These are phyloP conservation scores for Colletotrichum agaves DNA, from an alignment of 2,329 filamentous ascomycete species.

Conservation along the genomic window DNA sequence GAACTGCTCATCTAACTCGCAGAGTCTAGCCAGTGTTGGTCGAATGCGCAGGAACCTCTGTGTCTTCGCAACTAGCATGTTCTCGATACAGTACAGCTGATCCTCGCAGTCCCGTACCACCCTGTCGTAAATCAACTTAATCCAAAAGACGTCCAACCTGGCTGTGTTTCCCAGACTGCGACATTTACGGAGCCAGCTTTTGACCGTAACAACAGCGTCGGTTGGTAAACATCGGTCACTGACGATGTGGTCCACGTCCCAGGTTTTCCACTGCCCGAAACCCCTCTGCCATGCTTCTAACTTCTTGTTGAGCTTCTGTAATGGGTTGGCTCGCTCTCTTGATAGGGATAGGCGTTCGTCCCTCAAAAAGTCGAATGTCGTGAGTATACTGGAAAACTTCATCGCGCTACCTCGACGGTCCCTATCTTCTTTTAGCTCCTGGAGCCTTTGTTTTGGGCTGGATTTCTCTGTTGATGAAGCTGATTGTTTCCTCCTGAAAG, in stretches of 20 bases:
- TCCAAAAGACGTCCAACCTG: slow-evolving; percentile 35
- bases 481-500: too few species aligned
- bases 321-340: neutral
- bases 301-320: neutral
- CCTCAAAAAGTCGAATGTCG: too few species aligned
- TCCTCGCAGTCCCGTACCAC: slow-evolving; percentile 45
- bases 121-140: slow-evolving; percentile 39
- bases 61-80: neutral
- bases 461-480: too few species aligned
- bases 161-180: neutral
- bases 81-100: slow-evolving; percentile 11
- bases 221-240: neutral
- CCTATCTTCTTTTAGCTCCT: too few species aligned
- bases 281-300: slow-evolving; percentile 3
- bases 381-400: too few species aligned
- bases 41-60: slow-evolving; percentile 3
- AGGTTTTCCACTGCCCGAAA: neutral
- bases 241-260: neutral
- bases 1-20: neutral
- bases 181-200: slow-evolving; percentile 11
- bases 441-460: too few species aligned
- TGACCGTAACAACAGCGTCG: neutral
- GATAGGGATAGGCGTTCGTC: too few species aligned
- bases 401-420: too few species aligned
- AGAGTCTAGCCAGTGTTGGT: neutral